These are phyloP conservation scores for Bidens hawaiensis DNA, from an alignment of 140 eudicot genomes.

Conservation along the genomic window DNA sequence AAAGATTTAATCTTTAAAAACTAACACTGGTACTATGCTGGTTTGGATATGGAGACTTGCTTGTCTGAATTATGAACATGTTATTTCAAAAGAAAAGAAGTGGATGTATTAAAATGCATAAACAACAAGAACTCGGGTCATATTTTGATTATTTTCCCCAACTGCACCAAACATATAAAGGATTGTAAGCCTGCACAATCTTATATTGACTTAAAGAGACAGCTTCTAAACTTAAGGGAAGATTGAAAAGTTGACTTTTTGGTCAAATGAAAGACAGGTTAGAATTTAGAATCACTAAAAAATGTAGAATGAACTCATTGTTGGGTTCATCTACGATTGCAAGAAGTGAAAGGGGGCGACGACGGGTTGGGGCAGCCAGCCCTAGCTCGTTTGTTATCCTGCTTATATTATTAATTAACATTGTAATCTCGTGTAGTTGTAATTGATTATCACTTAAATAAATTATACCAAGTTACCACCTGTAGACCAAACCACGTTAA, in stretches of 20 bases:
- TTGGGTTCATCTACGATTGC: too few species aligned
- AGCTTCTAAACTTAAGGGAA: too few species aligned
- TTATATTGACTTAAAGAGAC: background rate
- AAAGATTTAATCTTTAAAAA: background rate
- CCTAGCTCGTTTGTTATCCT: too few species aligned
- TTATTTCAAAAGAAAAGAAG: background rate
- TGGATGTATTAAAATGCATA: background rate
- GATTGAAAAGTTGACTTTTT: background rate
- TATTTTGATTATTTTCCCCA: background rate
- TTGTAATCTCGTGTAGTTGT: too few species aligned
- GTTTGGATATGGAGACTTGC: background rate
- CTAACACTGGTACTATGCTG: background rate
- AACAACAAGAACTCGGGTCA: background rate
- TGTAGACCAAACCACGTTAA: too few species aligned
- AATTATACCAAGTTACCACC: too few species aligned
- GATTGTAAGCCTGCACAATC: background rate
- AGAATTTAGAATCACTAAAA: background rate
- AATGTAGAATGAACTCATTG: too few species aligned
- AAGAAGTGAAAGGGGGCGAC: too few species aligned
- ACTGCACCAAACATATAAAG: background rate
- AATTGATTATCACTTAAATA: too few species aligned
- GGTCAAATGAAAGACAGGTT: conserved; percentile 1
- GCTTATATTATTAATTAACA: too few species aligned
- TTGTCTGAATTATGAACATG: background rate
- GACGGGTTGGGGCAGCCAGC: too few species aligned